Evolutionary conservation across 2,329 filamentous ascomycete genomes (phyloP), one percentile per base, ranked within the genome.

Genomic region (Venturia aucupariae): DNA sequence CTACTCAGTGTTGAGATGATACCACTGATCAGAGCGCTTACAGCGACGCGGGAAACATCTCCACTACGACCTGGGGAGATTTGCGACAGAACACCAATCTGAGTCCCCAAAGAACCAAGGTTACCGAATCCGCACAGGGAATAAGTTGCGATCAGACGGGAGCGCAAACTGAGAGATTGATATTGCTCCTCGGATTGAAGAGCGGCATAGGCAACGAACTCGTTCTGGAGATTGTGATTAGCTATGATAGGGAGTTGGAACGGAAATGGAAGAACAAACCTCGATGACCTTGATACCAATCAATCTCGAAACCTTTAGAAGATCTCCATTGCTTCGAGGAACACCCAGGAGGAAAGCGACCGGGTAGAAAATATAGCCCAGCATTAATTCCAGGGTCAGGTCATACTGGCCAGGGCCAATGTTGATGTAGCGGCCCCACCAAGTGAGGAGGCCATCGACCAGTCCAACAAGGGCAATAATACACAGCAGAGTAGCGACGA

Each of bases 231-330:
- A 11, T 57, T 62, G 22, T 27, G 64, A 62, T 64, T 63, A 62
- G 42, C 63, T 19, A 27, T 51, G 30, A 41, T 17, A 39, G 24
- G 61, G 17, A 42, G 48, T 22, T 54, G 44, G 42, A 13, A n/a
- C 39, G 17, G 39, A 19, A 3, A 67, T 67, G 68, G 64, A 22
- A 27, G 22, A 10, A 75, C 81, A 79, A 76, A 81, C 79, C 72
- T 87, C 87, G 72, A 97, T 86, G 70, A 96, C 81, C 79, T 97
- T 96, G 70, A 88, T 81, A 64, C 90, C 91, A 68, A 96, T 94
- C 51, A 97, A 82, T 70, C 88, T 83, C 42, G 84, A 85, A 48
- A 96, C 92, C 62, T 84, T 85, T 65, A 90, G 82, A 1, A 96
- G 76, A 61, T 83, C 82, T 5, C 78, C 77, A 57, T 81, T 78